Evolutionary conservation across 2,329 filamentous ascomycete species (phyloP).

Genomic region (Trichophyton mentagrophytes): DNA sequence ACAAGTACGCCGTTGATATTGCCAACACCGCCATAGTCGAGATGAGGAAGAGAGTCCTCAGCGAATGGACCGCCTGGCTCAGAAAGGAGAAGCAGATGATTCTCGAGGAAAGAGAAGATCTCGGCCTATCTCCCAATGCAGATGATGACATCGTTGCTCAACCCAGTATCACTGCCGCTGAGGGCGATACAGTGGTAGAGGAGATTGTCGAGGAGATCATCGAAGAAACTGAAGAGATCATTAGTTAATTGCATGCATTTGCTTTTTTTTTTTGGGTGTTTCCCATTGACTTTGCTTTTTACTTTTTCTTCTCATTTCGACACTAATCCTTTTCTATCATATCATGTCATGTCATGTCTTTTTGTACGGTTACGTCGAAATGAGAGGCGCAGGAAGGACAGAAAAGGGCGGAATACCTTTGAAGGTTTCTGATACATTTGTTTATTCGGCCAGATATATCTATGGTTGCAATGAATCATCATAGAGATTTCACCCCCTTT

Average conservation of each 20-base stretch:
- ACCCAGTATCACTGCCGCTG: constrained; percentile 44
- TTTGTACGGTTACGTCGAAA: constrained; percentile 5
- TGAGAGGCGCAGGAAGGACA: constrained; percentile 5
- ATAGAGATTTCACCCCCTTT: not conserved
- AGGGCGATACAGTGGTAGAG: constrained; percentile 69
- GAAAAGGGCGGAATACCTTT: constrained; percentile 4
- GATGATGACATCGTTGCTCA: constrained; percentile 44
- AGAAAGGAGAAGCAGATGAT: constrained; percentile 59
- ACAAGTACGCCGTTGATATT: constrained; percentile 81
- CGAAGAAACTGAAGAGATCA: constrained; percentile 70
- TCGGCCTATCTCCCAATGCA: constrained; percentile 54
- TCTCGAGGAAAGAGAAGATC: constrained; percentile 53
- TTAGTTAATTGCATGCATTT: constrained; percentile 23
- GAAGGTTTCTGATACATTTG: constrained; percentile 3
- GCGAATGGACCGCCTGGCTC: constrained; percentile 83
- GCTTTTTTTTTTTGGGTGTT: not conserved
- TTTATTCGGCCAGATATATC: not conserved
- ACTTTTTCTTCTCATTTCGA: constrained; percentile 4
- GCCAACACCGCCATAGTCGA: constrained; percentile 92
- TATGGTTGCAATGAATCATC: constrained; percentile 5
- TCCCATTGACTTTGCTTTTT: not conserved
- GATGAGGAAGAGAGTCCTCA: constrained; percentile 63
- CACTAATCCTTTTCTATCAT: constrained; percentile 2
- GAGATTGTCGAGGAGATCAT: constrained; percentile 76
- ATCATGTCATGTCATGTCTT: constrained; percentile 5